Evolutionary conservation across 352 stramenopile species (phyloP).

Genomic region (Lagenidium giganteum): DNA sequence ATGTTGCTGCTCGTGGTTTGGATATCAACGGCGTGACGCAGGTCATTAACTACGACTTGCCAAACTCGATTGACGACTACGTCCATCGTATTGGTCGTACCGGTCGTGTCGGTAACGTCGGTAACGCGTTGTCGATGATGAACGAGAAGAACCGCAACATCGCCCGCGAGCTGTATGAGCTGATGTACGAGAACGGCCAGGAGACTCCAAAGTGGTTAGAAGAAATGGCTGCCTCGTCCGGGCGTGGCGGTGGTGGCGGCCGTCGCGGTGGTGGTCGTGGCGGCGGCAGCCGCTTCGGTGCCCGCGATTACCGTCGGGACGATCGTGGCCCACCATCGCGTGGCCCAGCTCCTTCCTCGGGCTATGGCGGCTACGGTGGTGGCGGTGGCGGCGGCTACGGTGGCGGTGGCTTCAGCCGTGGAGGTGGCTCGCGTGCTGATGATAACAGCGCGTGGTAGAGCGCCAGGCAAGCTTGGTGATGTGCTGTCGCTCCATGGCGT

Average conservation of each 20-base stretch:
- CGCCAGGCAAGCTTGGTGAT: no score
- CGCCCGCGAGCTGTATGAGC: constrained; percentile 94
- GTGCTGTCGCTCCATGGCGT: no score
- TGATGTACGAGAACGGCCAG: constrained; percentile 95
- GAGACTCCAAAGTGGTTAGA: constrained; percentile 93
- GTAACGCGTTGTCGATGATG: constrained; percentile 96
- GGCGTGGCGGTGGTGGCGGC: constrained; percentile 51
- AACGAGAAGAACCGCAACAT: constrained; percentile 99
- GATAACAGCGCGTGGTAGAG: constrained; percentile 89
- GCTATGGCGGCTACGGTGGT: constrained; percentile 17
- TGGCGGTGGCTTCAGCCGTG: constrained; percentile 25
- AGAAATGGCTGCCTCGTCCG: constrained; percentile 89
- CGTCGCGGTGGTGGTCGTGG: constrained; percentile 37
- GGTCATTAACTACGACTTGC: constrained; percentile 98
- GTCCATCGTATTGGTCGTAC: constrained; percentile 99
- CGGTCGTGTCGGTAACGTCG: constrained; percentile 97
- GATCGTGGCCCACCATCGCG: constrained; percentile 33
- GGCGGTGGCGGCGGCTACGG: constrained; percentile 19
- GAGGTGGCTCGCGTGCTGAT: constrained; percentile 34
- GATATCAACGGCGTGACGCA: constrained; percentile 97
- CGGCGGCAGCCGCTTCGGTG: constrained; percentile 76
- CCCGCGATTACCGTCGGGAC: constrained; percentile 83
- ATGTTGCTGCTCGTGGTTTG: constrained; percentile 97
- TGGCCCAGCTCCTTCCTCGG: constrained; percentile 17
- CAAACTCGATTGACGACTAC: constrained; percentile 99